Evolutionary conservation across 2,329 filamentous ascomycete genomes (phyloP).

Genomic region (Aspergillus sp.): DNA sequence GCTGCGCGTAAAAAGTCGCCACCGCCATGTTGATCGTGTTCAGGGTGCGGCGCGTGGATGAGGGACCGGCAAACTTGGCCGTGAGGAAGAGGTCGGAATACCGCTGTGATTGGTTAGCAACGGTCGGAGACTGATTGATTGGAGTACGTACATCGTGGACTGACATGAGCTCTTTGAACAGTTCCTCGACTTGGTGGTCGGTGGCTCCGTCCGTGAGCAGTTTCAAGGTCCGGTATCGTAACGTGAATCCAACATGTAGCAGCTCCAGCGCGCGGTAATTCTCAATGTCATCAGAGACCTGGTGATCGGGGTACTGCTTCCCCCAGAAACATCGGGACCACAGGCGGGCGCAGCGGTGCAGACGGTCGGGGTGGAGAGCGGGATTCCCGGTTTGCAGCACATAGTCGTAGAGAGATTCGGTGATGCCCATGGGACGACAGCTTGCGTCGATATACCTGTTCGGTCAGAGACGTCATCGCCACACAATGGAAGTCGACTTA

Average conservation of each 20-base stretch:
- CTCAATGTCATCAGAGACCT: slow-evolving; percentile 38
- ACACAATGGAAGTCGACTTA: slow-evolving; percentile 15
- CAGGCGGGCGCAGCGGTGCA: slow-evolving; percentile 32
- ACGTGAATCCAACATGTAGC: slow-evolving; percentile 26
- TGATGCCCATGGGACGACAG: slow-evolving; percentile 26
- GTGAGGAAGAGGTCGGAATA: slow-evolving; percentile 37
- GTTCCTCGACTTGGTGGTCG: slow-evolving; percentile 15
- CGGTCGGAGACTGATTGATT: neutral
- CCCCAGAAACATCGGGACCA: slow-evolving; percentile 38
- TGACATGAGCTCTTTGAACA: slow-evolving; percentile 23
- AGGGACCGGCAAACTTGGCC: slow-evolving; percentile 27
- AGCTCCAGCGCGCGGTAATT: slow-evolving; percentile 36
- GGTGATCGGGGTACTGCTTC: slow-evolving; percentile 33
- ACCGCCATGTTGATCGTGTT: slow-evolving; percentile 36
- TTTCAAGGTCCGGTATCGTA: slow-evolving; percentile 30
- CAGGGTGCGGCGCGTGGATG: slow-evolving; percentile 31
- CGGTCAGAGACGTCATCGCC: neutral
- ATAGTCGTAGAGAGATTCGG: slow-evolving; percentile 32
- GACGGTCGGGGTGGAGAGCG: slow-evolving; percentile 31
- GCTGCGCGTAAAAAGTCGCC: slow-evolving; percentile 32
- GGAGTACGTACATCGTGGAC: slow-evolving; percentile 23
- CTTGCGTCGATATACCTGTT: slow-evolving; percentile 30
- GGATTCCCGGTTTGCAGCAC: slow-evolving; percentile 29
- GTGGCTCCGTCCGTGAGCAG: slow-evolving; percentile 20
- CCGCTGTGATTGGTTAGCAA: slow-evolving; percentile 19